Conservation (phyloP, 1,139 yeast genomes). For the Yamadazyma taylorii region DNA sequence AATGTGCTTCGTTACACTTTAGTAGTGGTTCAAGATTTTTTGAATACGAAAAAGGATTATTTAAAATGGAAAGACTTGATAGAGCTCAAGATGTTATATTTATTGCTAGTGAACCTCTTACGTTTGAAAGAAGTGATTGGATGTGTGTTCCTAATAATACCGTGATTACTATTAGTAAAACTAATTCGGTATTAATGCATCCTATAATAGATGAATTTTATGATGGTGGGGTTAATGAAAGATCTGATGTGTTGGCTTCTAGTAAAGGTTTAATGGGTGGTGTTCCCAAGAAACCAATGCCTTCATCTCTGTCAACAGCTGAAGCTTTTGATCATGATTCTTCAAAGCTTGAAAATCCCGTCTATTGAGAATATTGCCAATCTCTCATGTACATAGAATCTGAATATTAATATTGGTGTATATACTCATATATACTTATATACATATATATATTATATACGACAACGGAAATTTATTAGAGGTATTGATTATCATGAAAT, state of each 20-base stretch:
- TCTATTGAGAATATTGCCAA: not conserved
- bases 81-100: conserved; percentile 93
- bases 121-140: conserved; percentile 98
- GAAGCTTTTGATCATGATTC: conserved; percentile 3
- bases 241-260: conserved; percentile 83
- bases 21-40: conserved; percentile 90
- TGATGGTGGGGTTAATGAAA: conserved; percentile 60
- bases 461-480: no score
- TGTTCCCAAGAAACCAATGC: conserved; percentile 31
- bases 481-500: not conserved
- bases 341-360: not conserved
- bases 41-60: conserved; percentile 87
- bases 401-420: not conserved
- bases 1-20: conserved; percentile 94
- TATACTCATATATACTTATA: not conserved
- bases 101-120: conserved; percentile 94
- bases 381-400: not conserved
- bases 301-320: no score
- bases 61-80: conserved; percentile 90
- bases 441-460: conserved; percentile 1
- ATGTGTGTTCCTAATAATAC: conserved; percentile 95
- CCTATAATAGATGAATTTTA: conserved; percentile 91
- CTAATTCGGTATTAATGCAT: conserved; percentile 82
- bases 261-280: conserved; percentile 88
- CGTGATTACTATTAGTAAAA: conserved; percentile 70